Base-by-base conservation (phyloP, 495 filamentous ascomycete genomes). In the Glonium stellatum region DNA sequence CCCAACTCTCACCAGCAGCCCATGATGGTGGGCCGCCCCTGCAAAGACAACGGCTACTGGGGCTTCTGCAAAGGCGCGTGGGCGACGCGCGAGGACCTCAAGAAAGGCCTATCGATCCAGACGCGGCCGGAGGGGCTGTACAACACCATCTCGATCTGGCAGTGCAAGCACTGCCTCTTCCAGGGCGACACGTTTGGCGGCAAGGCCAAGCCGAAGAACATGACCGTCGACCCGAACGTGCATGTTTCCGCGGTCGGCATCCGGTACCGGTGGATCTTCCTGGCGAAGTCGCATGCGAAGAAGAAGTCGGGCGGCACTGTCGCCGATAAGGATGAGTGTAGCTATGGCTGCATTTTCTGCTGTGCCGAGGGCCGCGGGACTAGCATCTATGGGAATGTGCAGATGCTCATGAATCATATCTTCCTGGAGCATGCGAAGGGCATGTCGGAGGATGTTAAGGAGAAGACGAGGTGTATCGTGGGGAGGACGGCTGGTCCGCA, bases 11-110 rank as follows among this genome's bases (percentile, higher is more conserved):
- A 62, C 2, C 44, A 31, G 27, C 27, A 31, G 27, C 39, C 55
- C 10, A 67, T 67, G 60, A 63, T 67, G 64, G 35, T 36, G 41
- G 66, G 66, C 15, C 66, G 67, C 19, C 67, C 67, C 47, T 67
- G 64, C 63, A 75, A 75, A 61, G 63, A 66, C 21, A 80, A 79
- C 63, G 68, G 70, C 50, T 80, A 72, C 62, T 73, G 72, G 22
- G 77, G 76, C 3, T 79, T 80, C 72, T 80, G 78, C 73, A 78
- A 79, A 72, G 78, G 78, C 25, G 76, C 77, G 12, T 79, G 76
- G 75, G 69, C 74, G 51, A 66, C 75, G 1, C 72, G 76, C 39
- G 72, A 75, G 35, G 75, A 77, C 21, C 27, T 63, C 11, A 72
- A 74, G 59, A 67, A 72, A 57, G 66, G 73, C 41, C 42, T 78